phyloP scores from a whole-genome alignment of 805 yeast species.

The Ogataea neopini region DNA sequence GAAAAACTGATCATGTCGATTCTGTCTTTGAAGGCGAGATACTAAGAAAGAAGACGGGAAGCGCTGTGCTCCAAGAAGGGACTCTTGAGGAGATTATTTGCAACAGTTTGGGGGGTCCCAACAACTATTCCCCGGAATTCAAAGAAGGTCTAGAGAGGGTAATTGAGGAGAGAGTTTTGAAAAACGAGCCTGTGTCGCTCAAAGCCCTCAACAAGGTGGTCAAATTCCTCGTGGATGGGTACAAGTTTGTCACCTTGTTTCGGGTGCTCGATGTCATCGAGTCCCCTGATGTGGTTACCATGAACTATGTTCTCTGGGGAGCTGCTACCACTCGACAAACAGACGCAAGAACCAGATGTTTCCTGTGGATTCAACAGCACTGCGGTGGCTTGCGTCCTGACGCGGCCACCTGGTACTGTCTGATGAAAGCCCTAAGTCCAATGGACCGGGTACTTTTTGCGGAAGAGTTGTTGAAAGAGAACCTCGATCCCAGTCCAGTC shows the following conservation, averaged over 20 bases:
- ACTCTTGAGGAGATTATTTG: background rate
- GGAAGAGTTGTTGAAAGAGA: constrained; percentile 6
- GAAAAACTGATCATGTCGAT: background rate
- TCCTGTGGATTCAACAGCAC: background rate
- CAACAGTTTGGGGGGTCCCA: background rate
- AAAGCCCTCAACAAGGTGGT: constrained; percentile 7
- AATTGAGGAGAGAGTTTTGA: background rate
- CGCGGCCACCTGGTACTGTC: constrained; percentile 13
- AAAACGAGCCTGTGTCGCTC: no score
- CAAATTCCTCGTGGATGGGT: constrained; percentile 7
- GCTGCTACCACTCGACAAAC: constrained; percentile 3
- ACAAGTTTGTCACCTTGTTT: background rate
- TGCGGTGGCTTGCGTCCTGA: constrained; percentile 8
- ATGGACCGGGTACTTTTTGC: background rate
- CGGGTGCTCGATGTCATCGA: background rate
- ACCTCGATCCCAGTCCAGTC: constrained; percentile 7
- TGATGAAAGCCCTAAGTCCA: constrained; percentile 1
- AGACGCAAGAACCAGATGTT: background rate
- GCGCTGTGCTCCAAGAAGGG: background rate
- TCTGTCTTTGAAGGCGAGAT: background rate
- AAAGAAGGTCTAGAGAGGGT: background rate
- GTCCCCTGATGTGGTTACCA: constrained; percentile 7
- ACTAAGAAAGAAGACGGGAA: background rate
- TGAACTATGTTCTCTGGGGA: constrained; percentile 9
- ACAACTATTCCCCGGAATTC: background rate